Conservation (phyloP, 306 rosid genomes). For the Canavalia gladiata region DNA sequence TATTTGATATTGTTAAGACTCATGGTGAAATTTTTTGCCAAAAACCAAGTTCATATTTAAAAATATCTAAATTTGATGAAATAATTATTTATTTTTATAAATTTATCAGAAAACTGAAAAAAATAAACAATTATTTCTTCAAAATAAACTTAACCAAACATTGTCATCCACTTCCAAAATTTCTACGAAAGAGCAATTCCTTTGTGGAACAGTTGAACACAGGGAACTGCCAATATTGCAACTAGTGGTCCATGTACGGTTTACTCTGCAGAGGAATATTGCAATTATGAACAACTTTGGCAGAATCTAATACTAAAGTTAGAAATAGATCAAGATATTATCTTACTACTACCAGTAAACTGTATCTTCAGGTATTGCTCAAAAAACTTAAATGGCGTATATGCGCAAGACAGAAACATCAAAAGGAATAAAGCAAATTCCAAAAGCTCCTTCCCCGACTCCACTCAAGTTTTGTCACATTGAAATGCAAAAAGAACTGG, state of each 20-base stretch:
- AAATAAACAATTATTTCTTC: too few relatives aligned
- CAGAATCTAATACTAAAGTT: neutral
- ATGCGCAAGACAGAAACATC: too few relatives aligned
- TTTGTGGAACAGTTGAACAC: neutral
- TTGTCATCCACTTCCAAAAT: neutral
- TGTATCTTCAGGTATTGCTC: conserved; percentile 6
- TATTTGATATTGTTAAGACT: neutral
- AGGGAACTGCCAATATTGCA: conserved; percentile 2
- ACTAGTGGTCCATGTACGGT: neutral
- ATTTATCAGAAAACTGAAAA: too few relatives aligned
- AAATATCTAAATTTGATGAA: too few relatives aligned
- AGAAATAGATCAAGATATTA: neutral
- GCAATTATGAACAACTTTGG: neutral
- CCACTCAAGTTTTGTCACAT: conserved; percentile 66
- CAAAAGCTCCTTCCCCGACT: conserved; percentile 59
- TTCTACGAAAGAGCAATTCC: neutral
- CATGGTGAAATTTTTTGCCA: neutral
- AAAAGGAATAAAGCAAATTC: conserved; percentile 21
- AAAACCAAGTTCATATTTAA: neutral
- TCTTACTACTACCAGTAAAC: neutral
- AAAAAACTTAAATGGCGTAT: neutral
- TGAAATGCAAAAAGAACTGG: conserved; percentile 89
- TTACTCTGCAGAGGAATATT: conserved; percentile 22
- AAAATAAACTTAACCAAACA: too few relatives aligned
- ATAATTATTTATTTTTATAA: too few relatives aligned